Evolutionary conservation across 192 early-diverging fungal genomes (phyloP), one percentile per base, ranked within the genome.

Genomic region (Chytriomyces hyalinus): DNA sequence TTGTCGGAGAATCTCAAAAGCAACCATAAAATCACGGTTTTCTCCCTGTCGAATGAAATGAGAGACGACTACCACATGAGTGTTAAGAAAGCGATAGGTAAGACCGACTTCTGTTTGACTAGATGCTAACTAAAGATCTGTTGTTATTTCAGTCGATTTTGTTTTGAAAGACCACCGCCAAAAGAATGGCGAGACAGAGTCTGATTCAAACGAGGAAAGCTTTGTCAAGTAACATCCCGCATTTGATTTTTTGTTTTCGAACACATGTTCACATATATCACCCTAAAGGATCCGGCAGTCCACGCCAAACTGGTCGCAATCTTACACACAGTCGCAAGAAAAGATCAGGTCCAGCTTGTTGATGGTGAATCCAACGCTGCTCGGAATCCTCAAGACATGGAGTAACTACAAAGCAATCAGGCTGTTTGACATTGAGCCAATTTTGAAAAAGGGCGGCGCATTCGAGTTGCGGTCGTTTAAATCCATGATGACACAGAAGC

Each of bases 51-150:
- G 10, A 81, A 74, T 20, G 89, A 90, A 77, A 90, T 90, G 89
- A 51, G 88, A 49, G 88, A 90, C 36, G 89, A 90, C 67, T 90
- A 90, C 75, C 85, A 89, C 62, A 90, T 88, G 86, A 88, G 86
- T 65, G 88, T 90, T 13, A 90, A 90, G 65, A 90, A 89, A 74
- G 89, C 89, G 6, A 90, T 90, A 67, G 86, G 86, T 87, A 64
- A 45, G 65, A 6, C 15, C 78, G 0, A 15, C 20, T 77, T 43
- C 15, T 53, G 13, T 3, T 51, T 67, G 4, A n/a, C 17, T 24
- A 44, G 48, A 61, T 24, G 20, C 46, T 60, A 44, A 47, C 62
- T 48, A 6, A 24, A 49, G n/a, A 11, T 24, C 0, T 26, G 15
- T 10, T 26, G 15, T 67, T 26, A n/a, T 57, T 20, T 24, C 70